A percentile compares a stretch with the other conserved stretches of the same genome.
Evolutionary conservation across 208 protist genomes (phyloP).

Genomic region (Cochliopodium minus): DNA sequence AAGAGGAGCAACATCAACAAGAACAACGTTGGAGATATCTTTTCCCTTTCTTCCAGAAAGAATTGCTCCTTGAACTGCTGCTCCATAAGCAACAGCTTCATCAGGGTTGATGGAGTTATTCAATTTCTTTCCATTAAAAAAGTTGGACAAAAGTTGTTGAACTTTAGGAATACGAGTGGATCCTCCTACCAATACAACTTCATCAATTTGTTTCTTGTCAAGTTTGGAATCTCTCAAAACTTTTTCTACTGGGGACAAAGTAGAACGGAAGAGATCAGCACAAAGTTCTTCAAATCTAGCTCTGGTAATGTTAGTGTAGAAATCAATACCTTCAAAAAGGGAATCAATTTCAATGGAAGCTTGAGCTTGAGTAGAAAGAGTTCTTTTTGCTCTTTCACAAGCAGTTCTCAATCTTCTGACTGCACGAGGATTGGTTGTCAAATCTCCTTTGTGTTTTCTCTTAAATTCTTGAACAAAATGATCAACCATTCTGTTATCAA

Average conservation of each 20-base stretch:
- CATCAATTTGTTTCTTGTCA: conserved; percentile 64
- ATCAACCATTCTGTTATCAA: conserved; percentile 86
- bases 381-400: conserved; percentile 74
- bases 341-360: conserved; percentile 68
- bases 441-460: conserved; percentile 47
- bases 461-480: conserved; percentile 74
- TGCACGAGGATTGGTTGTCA: neutral
- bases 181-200: conserved; percentile 85
- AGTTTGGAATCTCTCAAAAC: conserved; percentile 70
- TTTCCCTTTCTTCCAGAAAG: conserved; percentile 45
- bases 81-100: conserved; percentile 85
- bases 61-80: conserved; percentile 79
- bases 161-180: conserved; percentile 74
- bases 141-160: conserved; percentile 63
- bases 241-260: conserved; percentile 60
- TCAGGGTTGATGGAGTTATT: conserved; percentile 77
- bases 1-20: conserved; percentile 50
- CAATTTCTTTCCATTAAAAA: conserved; percentile 76
- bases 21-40: conserved; percentile 31
- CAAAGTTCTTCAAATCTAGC: conserved; percentile 79
- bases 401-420: conserved; percentile 51
- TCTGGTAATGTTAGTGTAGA: conserved; percentile 44
- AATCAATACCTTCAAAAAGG: conserved; percentile 67
- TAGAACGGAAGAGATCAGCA: conserved; percentile 74
- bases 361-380: conserved; percentile 47